Percentiles rank a stretch among this genome's conserved stretches.
These are phyloP conservation scores for Stropharia rugosoannulata DNA, from an alignment of 768 basidiomycete genomes.

Conservation along the genomic window DNA sequence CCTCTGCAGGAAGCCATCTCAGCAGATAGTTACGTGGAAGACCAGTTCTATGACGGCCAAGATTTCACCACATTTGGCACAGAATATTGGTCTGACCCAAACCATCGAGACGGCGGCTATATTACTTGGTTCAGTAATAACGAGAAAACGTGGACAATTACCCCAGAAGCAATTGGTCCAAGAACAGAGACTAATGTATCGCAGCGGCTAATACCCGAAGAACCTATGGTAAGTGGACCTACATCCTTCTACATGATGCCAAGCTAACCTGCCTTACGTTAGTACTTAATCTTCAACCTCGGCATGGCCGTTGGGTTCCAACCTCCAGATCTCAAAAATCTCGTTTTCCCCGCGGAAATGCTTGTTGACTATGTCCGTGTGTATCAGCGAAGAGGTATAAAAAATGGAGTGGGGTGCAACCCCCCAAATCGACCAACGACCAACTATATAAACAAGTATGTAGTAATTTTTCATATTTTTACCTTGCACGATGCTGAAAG, in stretches of 20 bases:
- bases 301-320: slow-evolving; percentile 82
- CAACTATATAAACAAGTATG: slow-evolving; percentile 71
- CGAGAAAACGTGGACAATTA: slow-evolving; percentile 68
- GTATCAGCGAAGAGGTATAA: slow-evolving; percentile 75
- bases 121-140: slow-evolving; percentile 83
- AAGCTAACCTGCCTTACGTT: slow-evolving; percentile 4
- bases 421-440: slow-evolving; percentile 77
- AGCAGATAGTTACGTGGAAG: slow-evolving; percentile 56
- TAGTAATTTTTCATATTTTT: neutral
- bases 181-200: slow-evolving; percentile 58
- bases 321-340: slow-evolving; percentile 62
- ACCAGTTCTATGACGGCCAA: slow-evolving; percentile 52
- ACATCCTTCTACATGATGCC: neutral
- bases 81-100: slow-evolving; percentile 83
- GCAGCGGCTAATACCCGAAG: slow-evolving; percentile 80
- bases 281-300: slow-evolving; percentile 86
- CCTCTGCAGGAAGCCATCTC: slow-evolving; percentile 75
- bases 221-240: slow-evolving; percentile 77
- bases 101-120: slow-evolving; percentile 61
- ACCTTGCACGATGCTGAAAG: neutral
- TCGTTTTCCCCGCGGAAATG: slow-evolving; percentile 80
- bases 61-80: slow-evolving; percentile 66
- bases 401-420: slow-evolving; percentile 75
- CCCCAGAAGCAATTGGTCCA: slow-evolving; percentile 61
- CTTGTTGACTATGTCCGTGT: slow-evolving; percentile 89